A percentile compares a stretch with the other conserved stretches of the same genome.
phyloP scores from a whole-genome alignment of 2,329 filamentous ascomycete species.

The Dactylella cylindrospora region DNA sequence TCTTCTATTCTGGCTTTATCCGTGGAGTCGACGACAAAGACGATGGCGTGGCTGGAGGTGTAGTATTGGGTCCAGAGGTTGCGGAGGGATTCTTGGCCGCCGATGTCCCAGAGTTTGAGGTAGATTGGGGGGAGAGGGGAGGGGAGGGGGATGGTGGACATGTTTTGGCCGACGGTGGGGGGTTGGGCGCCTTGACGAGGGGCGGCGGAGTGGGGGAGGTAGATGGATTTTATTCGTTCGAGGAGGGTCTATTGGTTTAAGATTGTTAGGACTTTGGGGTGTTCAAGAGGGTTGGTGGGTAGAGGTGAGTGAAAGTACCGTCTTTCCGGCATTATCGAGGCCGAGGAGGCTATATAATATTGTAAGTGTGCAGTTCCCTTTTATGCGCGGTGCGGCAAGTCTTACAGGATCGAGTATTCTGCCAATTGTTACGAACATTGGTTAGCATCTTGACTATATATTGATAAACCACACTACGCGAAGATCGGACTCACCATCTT shows the following conservation, averaged over 20 bases:
- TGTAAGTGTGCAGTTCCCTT: background rate
- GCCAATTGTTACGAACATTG: slow-evolving; percentile 15
- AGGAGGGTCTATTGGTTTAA: slow-evolving; percentile 68
- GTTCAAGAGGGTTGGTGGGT: background rate
- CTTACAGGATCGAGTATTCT: slow-evolving; percentile 88
- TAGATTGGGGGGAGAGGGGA: slow-evolving; percentile 73
- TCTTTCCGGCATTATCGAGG: slow-evolving; percentile 97
- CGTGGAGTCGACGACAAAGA: slow-evolving; percentile 94
- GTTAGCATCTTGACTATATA: too few species aligned
- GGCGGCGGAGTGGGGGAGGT: slow-evolving; percentile 62
- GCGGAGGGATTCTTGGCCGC: slow-evolving; percentile 84
- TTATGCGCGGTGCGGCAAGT: background rate
- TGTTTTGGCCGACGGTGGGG: slow-evolving; percentile 95
- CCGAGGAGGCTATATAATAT: slow-evolving; percentile 66
- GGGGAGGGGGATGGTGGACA: slow-evolving; percentile 77
- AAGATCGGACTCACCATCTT: slow-evolving; percentile 77
- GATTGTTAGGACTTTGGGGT: background rate
- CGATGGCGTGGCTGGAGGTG: slow-evolving; percentile 87
- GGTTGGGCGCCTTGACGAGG: slow-evolving; percentile 75
- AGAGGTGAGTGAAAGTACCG: slow-evolving; percentile 51
- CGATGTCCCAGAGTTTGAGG: slow-evolving; percentile 97
- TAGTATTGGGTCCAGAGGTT: slow-evolving; percentile 97
- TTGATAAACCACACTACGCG: too few species aligned
- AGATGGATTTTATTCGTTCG: slow-evolving; percentile 90
- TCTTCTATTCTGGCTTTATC: slow-evolving; percentile 87